A percentile compares a stretch with the other conserved stretches of the same genome.
phyloP scores from a whole-genome alignment of 345 rosid species.

The Arabis hirsuta region DNA sequence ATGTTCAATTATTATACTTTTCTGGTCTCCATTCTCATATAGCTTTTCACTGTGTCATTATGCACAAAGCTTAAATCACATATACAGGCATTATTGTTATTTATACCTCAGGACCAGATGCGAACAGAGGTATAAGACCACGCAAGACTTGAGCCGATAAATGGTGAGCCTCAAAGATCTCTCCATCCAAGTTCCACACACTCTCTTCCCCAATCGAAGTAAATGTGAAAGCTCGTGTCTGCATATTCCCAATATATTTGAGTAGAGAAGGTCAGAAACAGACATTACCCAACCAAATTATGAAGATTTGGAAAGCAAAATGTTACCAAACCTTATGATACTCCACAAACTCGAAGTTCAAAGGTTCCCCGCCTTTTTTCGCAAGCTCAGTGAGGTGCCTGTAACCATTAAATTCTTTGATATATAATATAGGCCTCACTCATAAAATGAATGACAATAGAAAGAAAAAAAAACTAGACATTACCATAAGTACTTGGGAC shows the following conservation, averaged over 20 bases:
- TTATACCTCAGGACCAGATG: slow-evolving; percentile 88
- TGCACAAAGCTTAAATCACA: slow-evolving; percentile 15
- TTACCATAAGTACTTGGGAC: slow-evolving; percentile 83
- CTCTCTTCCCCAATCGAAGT: slow-evolving; percentile 78
- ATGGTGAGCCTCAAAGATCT: slow-evolving; percentile 84
- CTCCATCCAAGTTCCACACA: slow-evolving; percentile 94
- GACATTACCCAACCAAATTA: not conserved
- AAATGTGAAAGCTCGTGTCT: slow-evolving; percentile 90
- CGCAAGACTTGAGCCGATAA: slow-evolving; percentile 92
- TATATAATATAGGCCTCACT: not conserved
- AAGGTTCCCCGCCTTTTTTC: slow-evolving; percentile 75
- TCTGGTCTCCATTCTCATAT: slow-evolving; percentile 7
- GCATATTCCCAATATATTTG: slow-evolving; percentile 26
- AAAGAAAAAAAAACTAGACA: not conserved
- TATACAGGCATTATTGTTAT: slow-evolving; percentile 2
- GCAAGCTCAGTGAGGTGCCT: slow-evolving; percentile 98
- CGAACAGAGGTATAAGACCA: slow-evolving; percentile 80
- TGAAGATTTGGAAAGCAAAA: not conserved
- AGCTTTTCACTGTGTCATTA: not conserved
- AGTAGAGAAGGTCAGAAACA: slow-evolving; percentile 13
- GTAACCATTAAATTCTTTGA: slow-evolving; percentile 28
- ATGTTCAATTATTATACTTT: slow-evolving; percentile 7
- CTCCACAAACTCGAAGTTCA: slow-evolving; percentile 83
- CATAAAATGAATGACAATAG: not conserved
- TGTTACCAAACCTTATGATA: slow-evolving; percentile 66